Conservation (phyloP, 768 basidiomycete genomes). For the Rhizopogon salebrosus region DNA sequence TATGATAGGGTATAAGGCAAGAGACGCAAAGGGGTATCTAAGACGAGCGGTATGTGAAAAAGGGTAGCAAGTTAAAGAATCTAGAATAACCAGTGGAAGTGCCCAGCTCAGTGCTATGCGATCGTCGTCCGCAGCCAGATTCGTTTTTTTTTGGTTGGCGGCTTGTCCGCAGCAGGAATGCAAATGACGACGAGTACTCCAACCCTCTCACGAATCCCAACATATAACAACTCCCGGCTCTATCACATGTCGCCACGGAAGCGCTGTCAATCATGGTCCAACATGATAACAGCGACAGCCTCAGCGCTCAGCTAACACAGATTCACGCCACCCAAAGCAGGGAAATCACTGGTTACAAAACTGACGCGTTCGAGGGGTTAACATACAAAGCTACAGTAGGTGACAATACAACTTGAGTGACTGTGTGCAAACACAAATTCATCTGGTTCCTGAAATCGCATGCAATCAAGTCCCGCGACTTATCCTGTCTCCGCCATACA, state of each 20-base stretch:
- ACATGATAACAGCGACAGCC: not conserved
- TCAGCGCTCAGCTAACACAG: not conserved
- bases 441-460: slow-evolving; percentile 12
- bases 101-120: not conserved
- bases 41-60: slow-evolving; percentile 1
- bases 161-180: slow-evolving; percentile 2
- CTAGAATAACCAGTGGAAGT: not conserved
- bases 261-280: no score
- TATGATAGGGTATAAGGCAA: slow-evolving; percentile 18
- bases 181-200: no score
- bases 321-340: not conserved
- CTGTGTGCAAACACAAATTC: not conserved
- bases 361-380: no score
- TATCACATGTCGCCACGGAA: not conserved
- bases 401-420: not conserved
- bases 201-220: slow-evolving; percentile 1
- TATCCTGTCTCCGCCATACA: slow-evolving; percentile 63
- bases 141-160: slow-evolving; percentile 1
- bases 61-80: not conserved
- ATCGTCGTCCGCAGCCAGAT: slow-evolving; percentile 4
- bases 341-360: no score
- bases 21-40: not conserved
- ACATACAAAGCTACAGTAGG: slow-evolving; percentile 9
- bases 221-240: not conserved
- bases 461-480: slow-evolving; percentile 30